Evolutionary conservation across 257 asterid species (phyloP), one percentile per base, ranked within the genome.

Genomic region (Salvia rosmarinus): DNA sequence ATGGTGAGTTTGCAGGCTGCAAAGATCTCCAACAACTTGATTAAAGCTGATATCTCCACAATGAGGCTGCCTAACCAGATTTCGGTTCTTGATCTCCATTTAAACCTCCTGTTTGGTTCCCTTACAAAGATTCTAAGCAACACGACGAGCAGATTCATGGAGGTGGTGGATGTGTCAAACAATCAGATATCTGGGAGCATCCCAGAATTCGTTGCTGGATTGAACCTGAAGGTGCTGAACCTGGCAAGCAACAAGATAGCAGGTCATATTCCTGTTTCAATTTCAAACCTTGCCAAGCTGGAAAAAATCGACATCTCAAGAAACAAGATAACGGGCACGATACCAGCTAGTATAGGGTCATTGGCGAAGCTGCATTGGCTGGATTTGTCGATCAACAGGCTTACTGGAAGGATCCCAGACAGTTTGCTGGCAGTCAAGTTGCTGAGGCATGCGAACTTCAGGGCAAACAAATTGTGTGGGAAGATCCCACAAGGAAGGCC

Each of bases 401-500:
- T 94, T 2, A 72, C 74, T 0, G 99, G 97, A 12, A 82, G 70
- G 58, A 94, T 94, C 37, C 99, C 99, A 13, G 82, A 56, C 1
- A 85, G 88, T 32, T 75, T 91, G 82, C 79, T 89, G 70, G 85
- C 83, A 52, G 85, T 88, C 20, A 71, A 80, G 77, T 75, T 77
- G 21, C 51, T 94, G 16, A 85, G 57, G 43, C 96, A 94, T 66
- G 95, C 87, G 64, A 89, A 82, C 81, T 89, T 94, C 80, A 82
- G 96, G 68, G 89, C 86, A 40, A 94, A 94, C 64, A 83, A 74
- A 80, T 59, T 94, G 74, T 89, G 99, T 57, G 99, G 99, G 57
- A 78, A 69, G 84, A 94, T 94, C 34, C 99, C 99, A n/a, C 96
- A 85, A 39, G 88, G 88, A 25, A 83, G 91, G 56, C 99, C 99